Conservation (phyloP, 306 rosid genomes). For the Alnus glutinosa region DNA sequence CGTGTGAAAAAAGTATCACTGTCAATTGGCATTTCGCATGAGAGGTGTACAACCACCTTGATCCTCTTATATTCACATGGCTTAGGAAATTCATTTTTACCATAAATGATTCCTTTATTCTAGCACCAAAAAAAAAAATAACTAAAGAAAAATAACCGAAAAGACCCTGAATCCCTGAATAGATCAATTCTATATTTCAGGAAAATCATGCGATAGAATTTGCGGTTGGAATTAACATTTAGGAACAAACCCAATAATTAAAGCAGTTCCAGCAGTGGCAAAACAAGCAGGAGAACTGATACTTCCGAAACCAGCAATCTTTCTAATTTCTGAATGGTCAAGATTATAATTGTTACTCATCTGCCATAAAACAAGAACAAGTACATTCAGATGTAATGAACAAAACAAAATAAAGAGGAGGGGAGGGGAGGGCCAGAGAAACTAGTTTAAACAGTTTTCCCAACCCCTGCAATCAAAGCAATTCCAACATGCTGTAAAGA, state of each 20-base stretch:
- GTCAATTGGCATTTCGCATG: background rate
- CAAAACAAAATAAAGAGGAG: conserved; percentile 1
- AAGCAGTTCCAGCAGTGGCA: conserved; percentile 93
- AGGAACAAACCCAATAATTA: conserved; percentile 70
- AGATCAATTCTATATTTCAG: background rate
- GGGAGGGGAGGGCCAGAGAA: background rate
- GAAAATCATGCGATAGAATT: background rate
- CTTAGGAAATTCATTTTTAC: background rate
- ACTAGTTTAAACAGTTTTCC: background rate
- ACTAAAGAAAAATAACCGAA: background rate
- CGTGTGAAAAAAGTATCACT: background rate
- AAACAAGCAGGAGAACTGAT: conserved; percentile 59
- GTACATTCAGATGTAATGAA: conserved; percentile 4
- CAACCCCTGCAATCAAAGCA: background rate
- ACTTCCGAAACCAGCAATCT: conserved; percentile 55
- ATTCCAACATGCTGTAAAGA: background rate
- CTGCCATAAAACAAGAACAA: conserved; percentile 42
- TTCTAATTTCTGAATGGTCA: conserved; percentile 58
- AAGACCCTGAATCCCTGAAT: background rate
- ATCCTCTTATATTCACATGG: background rate
- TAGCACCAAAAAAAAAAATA: background rate
- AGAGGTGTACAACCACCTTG: background rate
- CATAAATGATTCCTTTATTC: background rate
- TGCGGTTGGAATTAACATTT: conserved; percentile 6
- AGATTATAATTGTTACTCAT: conserved; percentile 50